These are phyloP conservation scores for Escallonia rubra DNA, from an alignment of 129 eudicot species.

Conservation along the genomic window DNA sequence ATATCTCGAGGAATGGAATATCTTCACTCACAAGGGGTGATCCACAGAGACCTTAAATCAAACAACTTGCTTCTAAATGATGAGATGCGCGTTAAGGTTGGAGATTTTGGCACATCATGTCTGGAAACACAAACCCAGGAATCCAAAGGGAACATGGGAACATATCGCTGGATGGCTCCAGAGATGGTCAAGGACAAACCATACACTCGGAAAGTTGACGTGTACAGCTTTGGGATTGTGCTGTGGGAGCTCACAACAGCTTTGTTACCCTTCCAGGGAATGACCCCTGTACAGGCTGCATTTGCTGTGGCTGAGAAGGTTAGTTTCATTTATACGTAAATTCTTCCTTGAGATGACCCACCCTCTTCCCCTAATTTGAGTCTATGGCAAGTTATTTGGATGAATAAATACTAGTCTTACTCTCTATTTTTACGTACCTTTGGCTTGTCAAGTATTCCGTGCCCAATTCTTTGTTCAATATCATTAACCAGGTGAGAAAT, in stretches of 20 bases:
- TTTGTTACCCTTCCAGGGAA: slow-evolving; percentile 95
- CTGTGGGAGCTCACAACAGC: slow-evolving; percentile 97
- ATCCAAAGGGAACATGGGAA: slow-evolving; percentile 91
- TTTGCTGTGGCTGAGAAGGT: slow-evolving; percentile 98
- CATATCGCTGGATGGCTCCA: slow-evolving; percentile 99
- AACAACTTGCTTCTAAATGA: slow-evolving; percentile 83
- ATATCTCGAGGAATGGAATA: slow-evolving; percentile 97
- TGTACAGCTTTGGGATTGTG: slow-evolving; percentile 94
- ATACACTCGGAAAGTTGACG: slow-evolving; percentile 89
- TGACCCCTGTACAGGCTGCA: slow-evolving; percentile 99
- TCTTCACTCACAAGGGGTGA: slow-evolving; percentile 96
- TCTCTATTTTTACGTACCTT: too few relatives aligned
- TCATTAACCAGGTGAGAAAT: too few relatives aligned
- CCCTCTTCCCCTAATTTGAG: too few relatives aligned
- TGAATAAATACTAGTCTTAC: too few relatives aligned
- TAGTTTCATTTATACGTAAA: neutral
- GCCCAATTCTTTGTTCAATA: too few relatives aligned
- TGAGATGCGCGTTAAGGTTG: slow-evolving; percentile 96
- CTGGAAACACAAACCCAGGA: slow-evolving; percentile 86
- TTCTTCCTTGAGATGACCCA: too few relatives aligned
- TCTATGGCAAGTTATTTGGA: too few relatives aligned
- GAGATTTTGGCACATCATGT: slow-evolving; percentile 94
- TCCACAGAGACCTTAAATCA: slow-evolving; percentile 89
- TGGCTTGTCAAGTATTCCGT: too few relatives aligned
- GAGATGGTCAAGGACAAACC: slow-evolving; percentile 96